Base-by-base conservation (phyloP, 495 filamentous ascomycete genomes). In the Cercophora samala region DNA sequence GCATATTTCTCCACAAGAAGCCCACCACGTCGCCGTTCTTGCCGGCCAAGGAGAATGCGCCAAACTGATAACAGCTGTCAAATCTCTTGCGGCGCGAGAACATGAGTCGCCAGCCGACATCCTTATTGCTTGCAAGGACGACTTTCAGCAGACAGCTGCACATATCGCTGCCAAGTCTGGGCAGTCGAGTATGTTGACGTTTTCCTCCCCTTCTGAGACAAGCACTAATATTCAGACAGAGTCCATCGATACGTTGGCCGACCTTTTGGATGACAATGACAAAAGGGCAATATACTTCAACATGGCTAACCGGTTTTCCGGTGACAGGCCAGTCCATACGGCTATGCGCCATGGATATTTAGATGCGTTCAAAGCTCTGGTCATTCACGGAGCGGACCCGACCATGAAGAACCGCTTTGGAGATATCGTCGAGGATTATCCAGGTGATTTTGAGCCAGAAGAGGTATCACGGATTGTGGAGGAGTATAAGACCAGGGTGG, bases 91-190 rank as follows among this genome's bases (percentile, higher is more conserved):
- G 23, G 37, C 51, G 37, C 68, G 74, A 25, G 74, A 76, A 55
- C 21, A 21, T 2, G 52, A 32, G 17, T 60, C 64, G 22, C 56
- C 72, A 0, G 74, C 60, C 3, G 70, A 73, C 23, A 58, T 76
- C 9, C 25, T 76, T 21, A 71, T 74, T 19, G 60, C 63, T 1
- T 71, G 72, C 67, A 73, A 73, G 42, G 74, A 76, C 59, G 74
- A 76, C 58, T 76, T 67, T 58, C 70, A 76, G 24, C 69, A 72
- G 63, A 76, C 72, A 19, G 72, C 74, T 11, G 74, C 74, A 21
- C 74, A 76, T 58, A 74, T 73, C 21, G 74, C 74, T 2, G 70
- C 74, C 19, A 71, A 76, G 58, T 54, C 64, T 4, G 74, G 74
- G 9, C 72, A 76, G 60, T 62, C 60, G 1, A 61, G 74, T 69